Base-by-base conservation (phyloP, 177 flowering plant species). In the Tripterygium wilfordii region DNA sequence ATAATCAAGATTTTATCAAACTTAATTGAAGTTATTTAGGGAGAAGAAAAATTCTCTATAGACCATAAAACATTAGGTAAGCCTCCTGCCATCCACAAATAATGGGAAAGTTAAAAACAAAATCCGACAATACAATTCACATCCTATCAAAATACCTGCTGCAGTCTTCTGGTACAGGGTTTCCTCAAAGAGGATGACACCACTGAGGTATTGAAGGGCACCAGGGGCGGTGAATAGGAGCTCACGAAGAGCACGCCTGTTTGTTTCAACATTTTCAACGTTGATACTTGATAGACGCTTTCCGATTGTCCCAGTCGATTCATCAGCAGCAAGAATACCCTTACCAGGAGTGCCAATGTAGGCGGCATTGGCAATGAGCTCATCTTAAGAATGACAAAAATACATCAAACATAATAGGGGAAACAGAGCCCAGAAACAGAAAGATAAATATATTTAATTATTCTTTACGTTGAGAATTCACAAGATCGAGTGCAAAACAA, bases 271-370 rank as follows among this genome's bases (percentile, higher is more conserved):
- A 33, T 79, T 79, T 67, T 79, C 85, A 13, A 77, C 82, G 27
- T 69, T 77, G 62, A 79, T 79, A 71, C 82, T 74, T n/a, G n/a
- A n/a, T n/a, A n/a, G n/a, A n/a, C n/a, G n/a, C n/a, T n/a, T n/a
- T n/a, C n/a, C n/a, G n/a, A 79, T 79, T 4, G 82, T 79, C 21
- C 82, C 82, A 15, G 82, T 79, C 1, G 78, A 71, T 53, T 79
- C 85, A 57, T 79, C 82, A 29, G 85, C 85, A 35, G 85, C 85
- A 23, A 79, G 80, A 33, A 79, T 79, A 48, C 85, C 85, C 76
- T 77, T 79, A 21, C 85, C 85, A 14, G 82, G 85, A 53, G 82
- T 79, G 43, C 76, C 85, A 59, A 79, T 77, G 65, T 76, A 77
- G 17, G 64, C 54, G 49, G 85, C 85, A 49, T 69, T 79, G 31